These are phyloP conservation scores for Boletellus deceptivus DNA, from an alignment of 1,284 basidiomycete genomes.

Conservation along the genomic window DNA sequence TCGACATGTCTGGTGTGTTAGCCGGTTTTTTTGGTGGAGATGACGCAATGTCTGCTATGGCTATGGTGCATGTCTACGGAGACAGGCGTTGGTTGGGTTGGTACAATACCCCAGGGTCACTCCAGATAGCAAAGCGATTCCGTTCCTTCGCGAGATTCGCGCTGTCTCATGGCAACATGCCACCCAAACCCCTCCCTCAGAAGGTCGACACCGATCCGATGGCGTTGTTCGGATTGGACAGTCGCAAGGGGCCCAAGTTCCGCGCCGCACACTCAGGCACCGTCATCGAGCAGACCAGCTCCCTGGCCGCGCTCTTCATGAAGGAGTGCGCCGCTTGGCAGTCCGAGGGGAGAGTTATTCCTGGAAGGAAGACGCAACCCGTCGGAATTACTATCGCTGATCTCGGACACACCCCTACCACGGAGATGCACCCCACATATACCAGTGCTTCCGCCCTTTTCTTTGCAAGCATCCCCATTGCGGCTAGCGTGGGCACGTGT, in stretches of 20 bases:
- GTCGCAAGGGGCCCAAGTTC: constrained; percentile 18
- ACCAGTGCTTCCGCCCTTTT: background rate
- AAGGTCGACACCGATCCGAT: constrained; percentile 16
- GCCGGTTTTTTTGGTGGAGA: constrained; percentile 25
- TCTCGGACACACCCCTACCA: constrained; percentile 11
- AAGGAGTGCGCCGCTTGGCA: constrained; percentile 12
- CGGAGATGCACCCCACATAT: constrained; percentile 8
- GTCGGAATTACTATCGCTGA: constrained; percentile 22
- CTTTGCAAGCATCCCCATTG: constrained; percentile 21
- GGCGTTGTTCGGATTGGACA: constrained; percentile 16
- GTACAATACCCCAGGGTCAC: constrained; percentile 8
- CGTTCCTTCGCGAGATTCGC: constrained; percentile 16
- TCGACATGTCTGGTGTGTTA: constrained; percentile 17
- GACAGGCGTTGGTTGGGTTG: background rate
- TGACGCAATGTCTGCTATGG: constrained; percentile 25
- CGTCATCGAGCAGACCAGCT: constrained; percentile 18
- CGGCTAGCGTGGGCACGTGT: constrained; percentile 19
- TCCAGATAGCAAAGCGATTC: constrained; percentile 21
- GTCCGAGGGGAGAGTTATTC: constrained; percentile 5
- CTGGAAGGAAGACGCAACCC: constrained; percentile 11
- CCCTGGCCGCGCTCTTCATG: constrained; percentile 19
- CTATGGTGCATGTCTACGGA: constrained; percentile 21
- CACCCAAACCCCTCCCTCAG: constrained; percentile 1
- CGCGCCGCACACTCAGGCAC: constrained; percentile 25
- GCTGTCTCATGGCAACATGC: background rate